Evolutionary conservation across 2,329 filamentous ascomycete species (phyloP).

Genomic region (Cladosporium halotolerans): DNA sequence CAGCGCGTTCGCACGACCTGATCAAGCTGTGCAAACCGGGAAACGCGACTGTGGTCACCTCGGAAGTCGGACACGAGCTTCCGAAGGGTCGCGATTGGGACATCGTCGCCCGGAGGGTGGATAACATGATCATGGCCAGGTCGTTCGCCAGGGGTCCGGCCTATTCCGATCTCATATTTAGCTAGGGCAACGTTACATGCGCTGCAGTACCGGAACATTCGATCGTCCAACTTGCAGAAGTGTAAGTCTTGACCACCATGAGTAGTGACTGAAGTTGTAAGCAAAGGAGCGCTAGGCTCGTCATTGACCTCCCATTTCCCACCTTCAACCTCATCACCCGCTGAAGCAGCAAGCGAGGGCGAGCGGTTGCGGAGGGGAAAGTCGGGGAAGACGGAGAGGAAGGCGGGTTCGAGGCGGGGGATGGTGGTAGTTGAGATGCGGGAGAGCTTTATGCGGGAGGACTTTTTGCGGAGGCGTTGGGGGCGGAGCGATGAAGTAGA

Average conservation of each 20-base stretch:
- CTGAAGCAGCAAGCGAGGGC: conserved; percentile 16
- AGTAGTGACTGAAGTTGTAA: too few relatives aligned
- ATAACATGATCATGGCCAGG: background rate
- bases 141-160: too few relatives aligned
- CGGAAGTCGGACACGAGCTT: background rate
- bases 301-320: too few relatives aligned
- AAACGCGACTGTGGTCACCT: background rate
- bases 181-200: too few relatives aligned
- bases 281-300: too few relatives aligned
- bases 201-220: too few relatives aligned
- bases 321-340: too few relatives aligned
- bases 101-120: background rate
- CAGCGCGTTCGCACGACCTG: background rate
- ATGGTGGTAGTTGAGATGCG: conserved; percentile 30
- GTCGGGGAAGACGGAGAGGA: conserved; percentile 22
- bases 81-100: background rate
- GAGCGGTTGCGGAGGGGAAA: conserved; percentile 11
- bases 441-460: conserved; percentile 50
- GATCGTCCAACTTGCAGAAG: too few relatives aligned
- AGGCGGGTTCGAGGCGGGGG: conserved; percentile 38
- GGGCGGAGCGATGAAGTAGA: conserved; percentile 17
- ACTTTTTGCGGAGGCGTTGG: conserved; percentile 48
- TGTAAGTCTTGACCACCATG: too few relatives aligned
- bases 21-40: background rate
- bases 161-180: too few relatives aligned